Percentiles rank a stretch among this genome's conserved stretches.
These are phyloP conservation scores for Ceratobasidium sp. DNA, from an alignment of 1,284 basidiomycete species.

Conservation along the genomic window DNA sequence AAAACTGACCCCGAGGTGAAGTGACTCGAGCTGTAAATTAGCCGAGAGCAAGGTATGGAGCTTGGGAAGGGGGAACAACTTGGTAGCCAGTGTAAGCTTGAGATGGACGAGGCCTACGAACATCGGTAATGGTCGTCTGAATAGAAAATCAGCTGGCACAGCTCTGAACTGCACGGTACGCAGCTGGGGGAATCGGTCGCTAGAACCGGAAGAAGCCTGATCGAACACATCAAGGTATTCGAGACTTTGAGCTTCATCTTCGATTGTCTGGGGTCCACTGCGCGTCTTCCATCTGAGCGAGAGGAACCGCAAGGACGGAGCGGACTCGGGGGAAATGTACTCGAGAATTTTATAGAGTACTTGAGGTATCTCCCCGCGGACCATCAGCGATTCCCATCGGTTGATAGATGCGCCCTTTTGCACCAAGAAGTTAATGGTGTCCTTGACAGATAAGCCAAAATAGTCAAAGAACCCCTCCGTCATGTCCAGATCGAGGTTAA, in stretches of 20 bases:
- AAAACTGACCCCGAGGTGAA: not conserved
- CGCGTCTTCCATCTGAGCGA: slow-evolving; percentile 10
- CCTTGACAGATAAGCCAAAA: not conserved
- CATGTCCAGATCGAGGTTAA: slow-evolving; percentile 25
- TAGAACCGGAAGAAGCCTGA: not conserved
- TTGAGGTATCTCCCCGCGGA: not conserved
- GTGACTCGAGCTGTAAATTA: slow-evolving; percentile 1
- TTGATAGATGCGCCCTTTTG: not conserved
- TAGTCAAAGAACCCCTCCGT: not conserved
- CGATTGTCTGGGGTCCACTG: not conserved
- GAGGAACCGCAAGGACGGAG: slow-evolving; percentile 14
- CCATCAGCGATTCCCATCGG: slow-evolving; percentile 14
- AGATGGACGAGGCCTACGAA: slow-evolving; percentile 23
- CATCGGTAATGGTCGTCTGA: slow-evolving; percentile 6
- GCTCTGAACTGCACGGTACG: slow-evolving; percentile 6
- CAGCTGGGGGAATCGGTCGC: not conserved
- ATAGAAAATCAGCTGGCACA: not conserved
- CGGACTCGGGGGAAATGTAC: slow-evolving; percentile 10
- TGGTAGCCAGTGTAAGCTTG: not conserved
- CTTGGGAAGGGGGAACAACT: not conserved
- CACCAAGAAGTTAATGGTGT: not conserved
- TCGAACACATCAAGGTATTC: not conserved
- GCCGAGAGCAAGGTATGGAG: not conserved
- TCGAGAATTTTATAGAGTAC: not conserved
- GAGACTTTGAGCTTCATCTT: not conserved